Evolutionary conservation across 1,284 basidiomycete genomes (phyloP), one percentile per base, ranked within the genome.

Genomic region (Boletus semigastroideus): DNA sequence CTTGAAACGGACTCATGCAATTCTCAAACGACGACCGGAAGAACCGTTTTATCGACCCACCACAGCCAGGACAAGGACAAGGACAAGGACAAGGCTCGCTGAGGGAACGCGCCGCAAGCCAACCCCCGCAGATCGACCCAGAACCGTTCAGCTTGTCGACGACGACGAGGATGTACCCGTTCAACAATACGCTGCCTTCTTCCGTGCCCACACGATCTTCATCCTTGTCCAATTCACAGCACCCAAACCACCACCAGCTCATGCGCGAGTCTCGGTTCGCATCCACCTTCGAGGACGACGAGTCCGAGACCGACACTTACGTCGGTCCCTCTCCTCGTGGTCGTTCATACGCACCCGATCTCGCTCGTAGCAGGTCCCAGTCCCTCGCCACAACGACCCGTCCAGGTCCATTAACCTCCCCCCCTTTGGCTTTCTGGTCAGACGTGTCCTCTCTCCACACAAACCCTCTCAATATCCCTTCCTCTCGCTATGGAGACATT

Each of bases 201-300:
- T 71, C 78, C 52, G 72, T 82, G 57, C 78, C 83, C 54, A 79
- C 80, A 57, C 77, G 84, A 51, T 83, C 78, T 59, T 80, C 84
- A 42, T 87, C 85, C 42, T 87, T 86, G 67, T 84, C 83, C 38
- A 76, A 77, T 57, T 71, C 74, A 40, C 78, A 81, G 56, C 65
- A 22, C 22, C 22, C 22, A 22, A 22, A 22, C 22, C 22, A 22
- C 22, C 22, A 22, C 71, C 53, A 75, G 78, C 48, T 83, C 34
- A 83, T 87, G 77, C 80, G 85, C 52, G 85, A 84, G 48, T 73
- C 75, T 34, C 75, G 82, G 7, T 82, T 86, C 62, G 73, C 78
- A 10, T 84, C 82, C 46, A 85, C 83, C 4, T 80, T 87, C 64
- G 87, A 88, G 68, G 86, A 88, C 60, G 86, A 88, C 68, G 86